phyloP scores from a whole-genome alignment of 805 yeast genomes.

The Clavispora phyllophila region DNA sequence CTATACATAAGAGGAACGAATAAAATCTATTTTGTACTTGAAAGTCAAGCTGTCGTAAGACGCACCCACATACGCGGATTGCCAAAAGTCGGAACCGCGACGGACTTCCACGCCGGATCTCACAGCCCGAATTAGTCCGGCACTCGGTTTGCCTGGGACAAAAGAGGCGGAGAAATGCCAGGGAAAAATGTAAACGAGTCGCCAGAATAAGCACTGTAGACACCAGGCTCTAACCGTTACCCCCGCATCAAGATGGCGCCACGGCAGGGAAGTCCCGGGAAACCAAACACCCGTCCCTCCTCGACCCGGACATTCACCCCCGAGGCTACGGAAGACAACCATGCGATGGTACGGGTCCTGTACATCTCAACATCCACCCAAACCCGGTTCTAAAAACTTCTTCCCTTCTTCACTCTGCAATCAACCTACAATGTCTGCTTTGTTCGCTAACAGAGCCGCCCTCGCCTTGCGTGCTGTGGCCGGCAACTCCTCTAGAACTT shows the following conservation, averaged over 20 bases:
- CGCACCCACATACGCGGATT: neutral
- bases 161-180: neutral
- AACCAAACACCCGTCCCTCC: neutral
- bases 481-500: conserved; percentile 16
- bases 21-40: no score
- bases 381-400: conserved; percentile 2
- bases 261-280: neutral
- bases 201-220: no score
- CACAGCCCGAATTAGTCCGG: neutral
- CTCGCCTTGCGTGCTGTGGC: conserved; percentile 21
- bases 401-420: conserved; percentile 17
- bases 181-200: no score
- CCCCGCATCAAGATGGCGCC: neutral
- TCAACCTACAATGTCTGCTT: conserved; percentile 41
- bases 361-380: conserved; percentile 5
- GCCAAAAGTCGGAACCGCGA: neutral
- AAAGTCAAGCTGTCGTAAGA: no score
- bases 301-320: conserved; percentile 18
- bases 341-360: conserved; percentile 20
- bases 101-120: neutral
- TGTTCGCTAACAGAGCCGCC: conserved; percentile 32
- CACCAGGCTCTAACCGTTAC: neutral
- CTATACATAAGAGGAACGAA: neutral
- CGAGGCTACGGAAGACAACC: conserved; percentile 27
- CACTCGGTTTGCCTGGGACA: neutral